Base-by-base conservation (phyloP, 2,329 filamentous ascomycete genomes). In the Alternaria ventricosa region DNA sequence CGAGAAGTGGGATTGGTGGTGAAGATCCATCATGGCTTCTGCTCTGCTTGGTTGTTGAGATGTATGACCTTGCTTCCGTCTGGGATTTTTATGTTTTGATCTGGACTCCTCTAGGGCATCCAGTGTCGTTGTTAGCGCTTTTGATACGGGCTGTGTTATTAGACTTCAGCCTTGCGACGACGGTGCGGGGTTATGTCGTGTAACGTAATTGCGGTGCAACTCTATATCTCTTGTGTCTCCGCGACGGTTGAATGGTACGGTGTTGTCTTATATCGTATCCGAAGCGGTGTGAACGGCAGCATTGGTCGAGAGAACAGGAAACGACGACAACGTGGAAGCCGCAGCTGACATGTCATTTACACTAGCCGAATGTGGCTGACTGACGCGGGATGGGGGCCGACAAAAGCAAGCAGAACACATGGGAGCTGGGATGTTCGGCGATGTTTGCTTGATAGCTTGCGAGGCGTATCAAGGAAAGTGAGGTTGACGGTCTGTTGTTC, bases 1-100 rank as follows among this genome's bases (percentile, higher is more conserved):
- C 4, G 67, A 69, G 36, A 62, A 45, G 25, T 62, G 62, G n/a
- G 62, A 55, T 44, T 63, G 60, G n/a, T 63, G 50, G 30, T 63
- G 60, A 36, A 63, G 60, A 44, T 63, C 60, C 60, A 63, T 60
- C 60, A 63, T 63, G 60, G 18, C 49, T 55, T 11, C 49, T 53
- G 20, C 11, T 41, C 30, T 41, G 20, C 11, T 49, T 46, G 18
- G 11, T 59, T 3, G 49, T 25, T 5, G 49, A 23, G 18, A 13
- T 20, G 12, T 33, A 11, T 22, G 36, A 13, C 33, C 36, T 15
- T 36, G 43, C 10, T 33, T 30, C 20, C 13, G 15, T 15, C 46
- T 28, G 30, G 43, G 12, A 25, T 2, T 36, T 36, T 36, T 36
- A 36, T n/a, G 27, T 44, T 25, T 20, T 46, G 47, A 23, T 41